phyloP scores from a whole-genome alignment of 306 rosid genomes.

The Quercus berberidifolia region DNA sequence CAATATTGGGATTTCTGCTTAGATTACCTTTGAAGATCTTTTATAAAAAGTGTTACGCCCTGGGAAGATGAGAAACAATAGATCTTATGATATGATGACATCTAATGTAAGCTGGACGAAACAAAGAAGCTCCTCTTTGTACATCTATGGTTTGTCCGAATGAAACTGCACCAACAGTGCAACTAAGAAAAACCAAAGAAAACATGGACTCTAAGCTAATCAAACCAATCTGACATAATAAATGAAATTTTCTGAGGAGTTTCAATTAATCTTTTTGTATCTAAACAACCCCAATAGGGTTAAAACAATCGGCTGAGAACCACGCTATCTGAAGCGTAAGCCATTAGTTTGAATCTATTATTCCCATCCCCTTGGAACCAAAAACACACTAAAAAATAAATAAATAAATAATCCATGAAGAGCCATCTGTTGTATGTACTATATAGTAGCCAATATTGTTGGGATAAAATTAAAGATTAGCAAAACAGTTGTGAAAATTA shows the following conservation, averaged over 20 bases:
- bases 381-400: no score
- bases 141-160: constrained; percentile 58
- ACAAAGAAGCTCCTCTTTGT: constrained; percentile 68
- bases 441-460: no score
- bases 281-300: no score
- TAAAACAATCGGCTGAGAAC: no score
- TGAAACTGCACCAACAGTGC: constrained; percentile 39
- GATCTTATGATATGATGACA: constrained; percentile 41
- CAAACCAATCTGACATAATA: background rate
- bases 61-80: constrained; percentile 21
- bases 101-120: constrained; percentile 74
- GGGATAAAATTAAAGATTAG: no score
- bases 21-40: constrained; percentile 78
- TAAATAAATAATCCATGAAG: no score
- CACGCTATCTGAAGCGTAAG: no score
- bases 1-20: background rate
- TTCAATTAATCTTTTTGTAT: background rate
- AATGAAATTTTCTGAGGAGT: background rate
- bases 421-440: no score
- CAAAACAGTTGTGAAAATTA: background rate
- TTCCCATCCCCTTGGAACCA: no score
- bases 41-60: constrained; percentile 70
- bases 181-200: constrained; percentile 7
- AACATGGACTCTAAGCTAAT: background rate
- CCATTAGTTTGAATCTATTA: no score